These are phyloP conservation scores for Picea abies DNA, from an alignment of 83 land plant genomes.

Conservation along the genomic window DNA sequence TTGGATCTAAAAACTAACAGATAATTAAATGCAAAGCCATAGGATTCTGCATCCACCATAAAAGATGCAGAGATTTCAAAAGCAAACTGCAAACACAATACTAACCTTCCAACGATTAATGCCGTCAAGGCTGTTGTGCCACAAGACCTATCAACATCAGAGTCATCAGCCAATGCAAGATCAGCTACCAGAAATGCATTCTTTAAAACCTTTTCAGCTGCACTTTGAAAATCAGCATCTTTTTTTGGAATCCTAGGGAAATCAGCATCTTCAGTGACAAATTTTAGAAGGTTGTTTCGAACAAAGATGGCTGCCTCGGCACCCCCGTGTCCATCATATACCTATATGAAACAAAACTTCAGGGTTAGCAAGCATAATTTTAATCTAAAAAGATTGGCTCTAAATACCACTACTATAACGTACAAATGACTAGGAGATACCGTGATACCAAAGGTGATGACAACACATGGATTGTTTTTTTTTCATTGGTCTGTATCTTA, in stretches of 20 bases:
- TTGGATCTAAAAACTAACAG: neutral
- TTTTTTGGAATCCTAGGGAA: conserved; percentile 46
- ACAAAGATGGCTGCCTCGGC: conserved; percentile 76
- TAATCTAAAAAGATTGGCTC: neutral
- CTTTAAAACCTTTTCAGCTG: conserved; percentile 46
- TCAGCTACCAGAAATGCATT: conserved; percentile 68
- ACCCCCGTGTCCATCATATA: conserved; percentile 94
- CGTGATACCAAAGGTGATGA: too few relatives aligned
- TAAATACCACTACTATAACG: neutral
- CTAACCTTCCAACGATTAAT: conserved; percentile 67
- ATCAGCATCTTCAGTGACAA: conserved; percentile 59
- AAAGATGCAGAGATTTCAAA: neutral
- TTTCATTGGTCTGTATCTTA: too few relatives aligned
- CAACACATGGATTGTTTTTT: too few relatives aligned
- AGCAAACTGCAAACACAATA: neutral
- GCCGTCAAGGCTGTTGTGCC: conserved; percentile 84
- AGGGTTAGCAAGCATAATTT: neutral
- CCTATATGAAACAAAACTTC: conserved; percentile 37
- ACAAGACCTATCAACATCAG: conserved; percentile 49
- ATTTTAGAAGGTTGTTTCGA: conserved; percentile 46
- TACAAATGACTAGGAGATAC: neutral
- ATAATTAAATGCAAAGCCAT: neutral
- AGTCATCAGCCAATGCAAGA: conserved; percentile 61
- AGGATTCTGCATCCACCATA: neutral
- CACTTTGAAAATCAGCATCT: conserved; percentile 35